Evolutionary conservation across 805 yeast genomes (phyloP).

Genomic region (Monosporozyma siamensis): DNA sequence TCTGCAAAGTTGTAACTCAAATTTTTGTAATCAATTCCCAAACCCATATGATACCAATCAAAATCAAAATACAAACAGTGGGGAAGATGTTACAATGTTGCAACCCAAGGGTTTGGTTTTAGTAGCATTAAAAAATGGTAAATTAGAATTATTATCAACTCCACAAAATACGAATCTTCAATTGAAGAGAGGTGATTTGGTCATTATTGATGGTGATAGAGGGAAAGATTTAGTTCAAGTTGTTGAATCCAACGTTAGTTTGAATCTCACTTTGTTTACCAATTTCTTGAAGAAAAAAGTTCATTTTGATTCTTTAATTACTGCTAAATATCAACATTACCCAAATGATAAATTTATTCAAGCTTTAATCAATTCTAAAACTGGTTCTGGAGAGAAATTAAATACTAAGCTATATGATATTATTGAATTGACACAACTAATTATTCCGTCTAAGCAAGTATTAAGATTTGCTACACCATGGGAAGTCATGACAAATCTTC

Average conservation of each 20-base stretch:
- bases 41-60: background rate
- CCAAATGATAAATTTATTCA: conserved; percentile 22
- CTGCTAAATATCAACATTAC: conserved; percentile 25
- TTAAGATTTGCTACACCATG: conserved; percentile 66
- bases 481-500: conserved; percentile 49
- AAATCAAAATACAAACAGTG: conserved; percentile 5
- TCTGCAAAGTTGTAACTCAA: conserved; percentile 36
- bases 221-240: conserved; percentile 74
- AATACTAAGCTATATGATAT: conserved; percentile 31
- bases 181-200: conserved; percentile 53
- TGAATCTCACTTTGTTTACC: conserved; percentile 59
- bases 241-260: conserved; percentile 51
- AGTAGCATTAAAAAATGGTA: conserved; percentile 53
- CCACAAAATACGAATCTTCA: conserved; percentile 55
- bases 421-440: conserved; percentile 40
- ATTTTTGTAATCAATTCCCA: conserved; percentile 11
- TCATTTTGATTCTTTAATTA: conserved; percentile 36
- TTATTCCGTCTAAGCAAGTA: conserved; percentile 71
- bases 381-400: conserved; percentile 17
- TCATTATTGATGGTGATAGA: conserved; percentile 75
- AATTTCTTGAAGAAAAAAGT: conserved; percentile 67
- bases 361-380: conserved; percentile 20
- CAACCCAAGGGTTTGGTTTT: conserved; percentile 31
- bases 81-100: conserved; percentile 13
- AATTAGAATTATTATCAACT: conserved; percentile 59